These are phyloP conservation scores for Plasmodium knowlesi DNA, from an alignment of 169 alveolate species.

Conservation along the genomic window DNA sequence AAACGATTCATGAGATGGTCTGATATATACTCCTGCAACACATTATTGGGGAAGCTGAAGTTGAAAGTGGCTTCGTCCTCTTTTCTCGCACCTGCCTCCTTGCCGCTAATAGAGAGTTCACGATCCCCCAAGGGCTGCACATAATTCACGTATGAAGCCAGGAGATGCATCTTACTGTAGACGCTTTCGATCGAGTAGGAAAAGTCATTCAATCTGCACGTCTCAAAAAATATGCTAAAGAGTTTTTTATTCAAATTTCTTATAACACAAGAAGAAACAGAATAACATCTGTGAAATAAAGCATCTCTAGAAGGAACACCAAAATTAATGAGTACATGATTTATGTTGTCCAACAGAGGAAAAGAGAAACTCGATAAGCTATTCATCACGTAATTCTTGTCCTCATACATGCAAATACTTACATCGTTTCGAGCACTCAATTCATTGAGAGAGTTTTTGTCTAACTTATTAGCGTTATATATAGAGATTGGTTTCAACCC, in stretches of 20 bases:
- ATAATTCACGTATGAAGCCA: slow-evolving; percentile 12
- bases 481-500: slow-evolving; percentile 66
- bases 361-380: not conserved
- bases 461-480: slow-evolving; percentile 49
- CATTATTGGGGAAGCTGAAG: slow-evolving; percentile 11
- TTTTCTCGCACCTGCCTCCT: not conserved
- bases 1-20: slow-evolving; percentile 20
- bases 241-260: slow-evolving; percentile 30
- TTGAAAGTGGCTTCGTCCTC: not conserved
- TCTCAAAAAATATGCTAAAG: slow-evolving; percentile 22
- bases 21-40: slow-evolving; percentile 11
- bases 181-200: slow-evolving; percentile 46
- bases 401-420: slow-evolving; percentile 49
- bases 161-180: slow-evolving; percentile 29
- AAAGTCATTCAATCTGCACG: slow-evolving; percentile 19
- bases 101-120: not conserved
- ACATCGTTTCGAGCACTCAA: slow-evolving; percentile 35
- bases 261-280: slow-evolving; percentile 37
- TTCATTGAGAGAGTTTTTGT: slow-evolving; percentile 16
- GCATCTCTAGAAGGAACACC: slow-evolving; percentile 33
- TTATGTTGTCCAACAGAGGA: slow-evolving; percentile 35
- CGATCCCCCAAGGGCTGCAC: not conserved
- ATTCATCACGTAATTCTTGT: slow-evolving; percentile 32
- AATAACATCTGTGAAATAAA: slow-evolving; percentile 21
- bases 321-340: slow-evolving; percentile 32